Evolutionary conservation across 345 rosid species (phyloP).

Genomic region (Nasturtium officinale): DNA sequence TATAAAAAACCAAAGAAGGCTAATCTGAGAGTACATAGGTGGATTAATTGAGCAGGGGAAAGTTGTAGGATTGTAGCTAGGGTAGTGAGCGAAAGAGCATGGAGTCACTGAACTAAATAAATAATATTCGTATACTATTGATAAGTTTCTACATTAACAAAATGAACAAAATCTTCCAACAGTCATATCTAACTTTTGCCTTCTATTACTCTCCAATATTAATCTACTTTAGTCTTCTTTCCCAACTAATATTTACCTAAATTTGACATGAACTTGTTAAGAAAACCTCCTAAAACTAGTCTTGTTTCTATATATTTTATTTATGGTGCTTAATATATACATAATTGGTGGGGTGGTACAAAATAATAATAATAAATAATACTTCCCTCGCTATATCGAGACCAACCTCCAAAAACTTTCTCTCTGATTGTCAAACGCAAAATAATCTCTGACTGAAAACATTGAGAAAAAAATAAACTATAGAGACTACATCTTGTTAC

Average conservation of each 20-base stretch:
- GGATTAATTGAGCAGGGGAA: constrained; percentile 12
- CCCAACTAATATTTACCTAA: constrained; percentile 37
- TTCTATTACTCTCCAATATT: neutral
- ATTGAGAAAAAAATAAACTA: too few species aligned
- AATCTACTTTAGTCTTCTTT: constrained; percentile 17
- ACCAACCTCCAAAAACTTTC: too few species aligned
- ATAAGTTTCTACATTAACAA: constrained; percentile 14
- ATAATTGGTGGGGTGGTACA: neutral
- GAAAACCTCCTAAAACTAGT: too few species aligned
- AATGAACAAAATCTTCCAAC: constrained; percentile 18
- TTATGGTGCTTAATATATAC: neutral
- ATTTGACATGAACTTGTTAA: neutral
- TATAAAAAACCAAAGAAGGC: neutral
- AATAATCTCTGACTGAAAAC: too few species aligned
- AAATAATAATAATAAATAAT: too few species aligned
- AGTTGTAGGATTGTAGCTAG: constrained; percentile 29
- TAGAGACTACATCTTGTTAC: too few species aligned
- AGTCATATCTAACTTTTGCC: constrained; percentile 22
- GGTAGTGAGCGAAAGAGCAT: constrained; percentile 33
- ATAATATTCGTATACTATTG: neutral
- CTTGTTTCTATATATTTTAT: neutral
- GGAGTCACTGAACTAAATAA: constrained; percentile 27
- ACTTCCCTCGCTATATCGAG: too few species aligned
- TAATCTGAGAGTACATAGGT: constrained; percentile 17
- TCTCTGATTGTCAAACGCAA: too few species aligned